Evolutionary conservation across 1,139 yeast species (phyloP), one percentile per base, ranked within the genome.

Genomic region (Saccharomyces hybrid): DNA sequence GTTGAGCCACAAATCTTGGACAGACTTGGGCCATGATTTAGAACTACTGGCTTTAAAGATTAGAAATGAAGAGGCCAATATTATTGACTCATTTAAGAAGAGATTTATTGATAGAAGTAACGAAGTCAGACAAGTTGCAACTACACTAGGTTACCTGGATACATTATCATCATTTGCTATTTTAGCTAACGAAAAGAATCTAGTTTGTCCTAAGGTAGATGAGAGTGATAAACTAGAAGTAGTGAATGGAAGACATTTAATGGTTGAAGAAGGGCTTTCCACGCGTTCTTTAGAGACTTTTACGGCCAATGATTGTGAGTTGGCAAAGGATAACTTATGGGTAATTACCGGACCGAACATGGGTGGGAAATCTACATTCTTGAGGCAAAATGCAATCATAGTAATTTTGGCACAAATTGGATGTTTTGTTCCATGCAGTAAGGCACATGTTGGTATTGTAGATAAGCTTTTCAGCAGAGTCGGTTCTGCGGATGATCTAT

Each of bases 361-460:
- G 98, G 98, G 98, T 2, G 99, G 99, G 0, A 93, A 93, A 65
- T 87, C 96, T 48, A 91, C 98, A 0, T 93, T 82, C 64, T 72
- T 93, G 51, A 78, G 98, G 50, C 98, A 91, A 62, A 87, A 86
- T 65, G 98, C 97, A 0, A 71, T 90, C 14, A 87, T 89, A 50
- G 84, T 84, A 0, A 84, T 93, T 49, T 66, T 93, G 62, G 96
- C 97, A 0, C 99, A 93, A 64, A 85, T 88, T 28, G 99, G 99
- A 0, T 81, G 86, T 44, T 91, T 78, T 71, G 95, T 91, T 0
- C 98, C 99, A 0, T 96, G 97, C 1, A 68, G 72, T 5, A 68
- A 69, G 21, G 97, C 96, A 0, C 77, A 72, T 14, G 72, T 93
- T 21, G 96, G 97, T 0, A 69, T 89, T 4, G 95, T 90, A 0